phyloP scores from a whole-genome alignment of 192 early-diverging fungal genomes.

The Backusella tarrabulga region DNA sequence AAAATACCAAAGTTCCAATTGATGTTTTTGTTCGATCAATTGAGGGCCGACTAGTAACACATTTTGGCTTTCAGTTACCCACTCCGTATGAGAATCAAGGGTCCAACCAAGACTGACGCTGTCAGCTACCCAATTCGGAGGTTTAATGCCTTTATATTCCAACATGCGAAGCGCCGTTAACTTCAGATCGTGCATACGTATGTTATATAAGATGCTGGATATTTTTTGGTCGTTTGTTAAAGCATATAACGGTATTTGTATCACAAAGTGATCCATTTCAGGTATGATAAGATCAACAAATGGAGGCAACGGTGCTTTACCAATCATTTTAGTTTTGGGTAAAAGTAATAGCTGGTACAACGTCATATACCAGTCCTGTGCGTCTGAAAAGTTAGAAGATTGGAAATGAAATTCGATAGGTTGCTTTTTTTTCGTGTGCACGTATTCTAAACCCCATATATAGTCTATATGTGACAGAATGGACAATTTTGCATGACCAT shows the following conservation, averaged over 20 bases:
- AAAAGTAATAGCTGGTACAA: not conserved
- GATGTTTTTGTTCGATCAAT: not conserved
- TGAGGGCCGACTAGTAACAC: not conserved
- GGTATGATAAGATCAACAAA: not conserved
- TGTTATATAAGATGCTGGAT: not conserved
- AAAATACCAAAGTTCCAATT: not conserved
- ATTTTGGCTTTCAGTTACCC: not conserved
- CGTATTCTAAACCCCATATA: not conserved
- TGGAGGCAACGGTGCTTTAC: not conserved
- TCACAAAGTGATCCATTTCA: not conserved
- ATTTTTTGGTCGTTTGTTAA: not conserved
- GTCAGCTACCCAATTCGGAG: not conserved
- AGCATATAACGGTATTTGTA: not conserved
- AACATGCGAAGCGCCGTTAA: not conserved
- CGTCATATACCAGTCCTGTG: slow-evolving; percentile 1
- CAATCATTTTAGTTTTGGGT: not conserved
- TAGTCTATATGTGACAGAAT: not conserved
- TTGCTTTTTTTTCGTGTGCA: not conserved
- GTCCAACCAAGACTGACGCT: not conserved
- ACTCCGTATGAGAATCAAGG: not conserved
- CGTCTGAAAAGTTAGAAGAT: not conserved
- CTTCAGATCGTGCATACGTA: not conserved
- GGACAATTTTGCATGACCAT: not conserved
- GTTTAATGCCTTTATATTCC: not conserved
- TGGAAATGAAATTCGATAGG: not conserved